phyloP scores from a whole-genome alignment of 1,139 yeast genomes.

The Scheffersomyces cryptocercus region DNA sequence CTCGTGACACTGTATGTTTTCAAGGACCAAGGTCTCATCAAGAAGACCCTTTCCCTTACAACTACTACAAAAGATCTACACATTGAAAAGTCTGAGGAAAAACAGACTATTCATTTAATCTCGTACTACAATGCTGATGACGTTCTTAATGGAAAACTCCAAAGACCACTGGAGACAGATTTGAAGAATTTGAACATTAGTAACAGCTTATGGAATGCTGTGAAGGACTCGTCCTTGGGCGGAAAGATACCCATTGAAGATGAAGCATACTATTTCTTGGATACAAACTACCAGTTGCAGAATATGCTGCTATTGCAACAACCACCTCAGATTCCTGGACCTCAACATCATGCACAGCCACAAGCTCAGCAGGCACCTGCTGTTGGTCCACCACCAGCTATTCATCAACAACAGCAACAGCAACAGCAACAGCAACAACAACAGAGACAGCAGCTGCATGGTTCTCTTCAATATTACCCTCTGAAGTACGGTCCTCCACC shows the following conservation, averaged over 20 bases:
- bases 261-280: constrained; percentile 53
- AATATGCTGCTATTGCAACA: constrained; percentile 36
- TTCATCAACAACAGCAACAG: constrained; percentile 9
- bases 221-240: constrained; percentile 63
- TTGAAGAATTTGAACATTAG: constrained; percentile 55
- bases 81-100: constrained; percentile 26
- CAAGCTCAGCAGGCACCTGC: constrained; percentile 3
- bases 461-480: constrained; percentile 7
- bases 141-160: constrained; percentile 57
- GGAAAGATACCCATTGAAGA: constrained; percentile 53
- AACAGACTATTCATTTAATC: constrained; percentile 68
- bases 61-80: constrained; percentile 39
- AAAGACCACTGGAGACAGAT: constrained; percentile 58
- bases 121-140: constrained; percentile 79
- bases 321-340: constrained; percentile 3
- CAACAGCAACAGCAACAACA: constrained; percentile 6
- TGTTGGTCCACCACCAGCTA: constrained; percentile 3
- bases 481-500: constrained; percentile 5
- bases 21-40: constrained; percentile 75
- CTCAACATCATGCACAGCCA: constrained; percentile 3
- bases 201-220: constrained; percentile 60
- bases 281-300: constrained; percentile 46
- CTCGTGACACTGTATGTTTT: constrained; percentile 63
- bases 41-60: constrained; percentile 75
- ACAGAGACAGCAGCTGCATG: neutral